Evolutionary conservation across 1,284 basidiomycete genomes (phyloP).

Genomic region (Tylopilus orsonianus): DNA sequence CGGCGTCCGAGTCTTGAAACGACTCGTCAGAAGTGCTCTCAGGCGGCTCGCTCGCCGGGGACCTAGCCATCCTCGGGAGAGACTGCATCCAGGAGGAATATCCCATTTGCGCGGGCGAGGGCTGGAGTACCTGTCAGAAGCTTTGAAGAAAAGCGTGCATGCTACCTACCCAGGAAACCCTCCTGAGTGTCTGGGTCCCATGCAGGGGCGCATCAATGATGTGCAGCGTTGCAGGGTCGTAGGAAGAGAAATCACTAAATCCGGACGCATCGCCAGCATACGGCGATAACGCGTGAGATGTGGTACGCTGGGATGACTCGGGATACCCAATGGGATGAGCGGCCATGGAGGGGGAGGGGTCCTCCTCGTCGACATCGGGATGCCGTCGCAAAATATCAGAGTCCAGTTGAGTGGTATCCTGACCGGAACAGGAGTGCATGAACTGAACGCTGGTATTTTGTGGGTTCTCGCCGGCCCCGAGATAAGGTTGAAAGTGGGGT

Average conservation of each 20-base stretch:
- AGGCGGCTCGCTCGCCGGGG: slow-evolving; percentile 34
- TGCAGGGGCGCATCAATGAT: slow-evolving; percentile 15
- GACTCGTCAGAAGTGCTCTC: slow-evolving; percentile 37
- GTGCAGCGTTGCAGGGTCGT: slow-evolving; percentile 15
- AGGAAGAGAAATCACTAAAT: slow-evolving; percentile 10
- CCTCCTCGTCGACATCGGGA: slow-evolving; percentile 8
- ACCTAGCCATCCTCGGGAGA: slow-evolving; percentile 16
- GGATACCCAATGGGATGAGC: slow-evolving; percentile 24
- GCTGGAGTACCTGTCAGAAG: slow-evolving; percentile 24
- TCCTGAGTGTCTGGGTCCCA: slow-evolving; percentile 20
- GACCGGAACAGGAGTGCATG: slow-evolving; percentile 26
- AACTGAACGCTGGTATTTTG: slow-evolving; percentile 37
- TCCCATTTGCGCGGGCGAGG: slow-evolving; percentile 19
- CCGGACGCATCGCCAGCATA: slow-evolving; percentile 19
- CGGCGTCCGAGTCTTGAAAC: slow-evolving; percentile 32
- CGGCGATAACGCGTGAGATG: slow-evolving; percentile 22
- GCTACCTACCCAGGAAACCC: slow-evolving; percentile 28
- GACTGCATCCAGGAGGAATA: slow-evolving; percentile 20
- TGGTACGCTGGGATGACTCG: slow-evolving; percentile 35
- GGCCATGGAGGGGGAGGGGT: not conserved
- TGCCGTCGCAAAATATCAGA: slow-evolving; percentile 28
- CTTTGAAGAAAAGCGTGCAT: not conserved
- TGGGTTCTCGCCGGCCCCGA: slow-evolving; percentile 9
- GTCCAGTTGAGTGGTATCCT: slow-evolving; percentile 28
- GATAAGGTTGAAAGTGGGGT: slow-evolving; percentile 19